A percentile compares a stretch with the other conserved stretches of the same genome.
phyloP scores from a whole-genome alignment of 1,139 yeast species.

The Candida mesenterica region DNA sequence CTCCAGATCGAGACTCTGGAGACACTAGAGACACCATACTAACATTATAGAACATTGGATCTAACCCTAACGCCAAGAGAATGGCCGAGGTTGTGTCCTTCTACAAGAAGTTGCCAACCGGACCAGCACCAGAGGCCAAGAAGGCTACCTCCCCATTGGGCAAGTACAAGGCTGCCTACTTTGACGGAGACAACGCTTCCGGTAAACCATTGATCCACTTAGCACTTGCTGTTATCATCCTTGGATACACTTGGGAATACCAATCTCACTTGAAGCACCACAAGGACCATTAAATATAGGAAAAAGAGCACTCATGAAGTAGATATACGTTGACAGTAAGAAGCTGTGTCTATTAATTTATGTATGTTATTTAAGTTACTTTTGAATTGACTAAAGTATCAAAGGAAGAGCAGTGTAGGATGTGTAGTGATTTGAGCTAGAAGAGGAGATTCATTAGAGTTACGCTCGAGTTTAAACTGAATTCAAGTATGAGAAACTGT shows the following conservation, averaged over 20 bases:
- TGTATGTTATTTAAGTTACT: neutral
- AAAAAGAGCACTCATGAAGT: constrained; percentile 1
- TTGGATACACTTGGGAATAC: constrained; percentile 93
- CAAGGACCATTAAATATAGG: constrained; percentile 27
- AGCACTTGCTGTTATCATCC: constrained; percentile 63
- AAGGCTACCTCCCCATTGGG: constrained; percentile 72
- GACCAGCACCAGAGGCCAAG: constrained; percentile 72
- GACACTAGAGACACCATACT: no score
- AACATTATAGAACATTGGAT: constrained; percentile 74
- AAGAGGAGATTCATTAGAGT: no score
- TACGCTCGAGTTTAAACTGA: no score
- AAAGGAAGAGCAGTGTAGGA: no score
- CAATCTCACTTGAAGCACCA: constrained; percentile 73
- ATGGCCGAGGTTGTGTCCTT: constrained; percentile 92
- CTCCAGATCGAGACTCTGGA: no score
- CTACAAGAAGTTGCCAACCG: constrained; percentile 96
- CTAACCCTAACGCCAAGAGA: constrained; percentile 96
- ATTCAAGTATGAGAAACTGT: no score
- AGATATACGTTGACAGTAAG: neutral
- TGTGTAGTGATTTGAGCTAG: no score
- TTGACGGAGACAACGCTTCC: constrained; percentile 74
- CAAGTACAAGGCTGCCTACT: constrained; percentile 75
- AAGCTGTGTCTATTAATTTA: neutral
- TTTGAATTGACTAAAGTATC: no score
- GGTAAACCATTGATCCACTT: constrained; percentile 83